These are phyloP conservation scores for Cystobasidium slooffiae DNA, from an alignment of 1,284 basidiomycete species.

Conservation along the genomic window DNA sequence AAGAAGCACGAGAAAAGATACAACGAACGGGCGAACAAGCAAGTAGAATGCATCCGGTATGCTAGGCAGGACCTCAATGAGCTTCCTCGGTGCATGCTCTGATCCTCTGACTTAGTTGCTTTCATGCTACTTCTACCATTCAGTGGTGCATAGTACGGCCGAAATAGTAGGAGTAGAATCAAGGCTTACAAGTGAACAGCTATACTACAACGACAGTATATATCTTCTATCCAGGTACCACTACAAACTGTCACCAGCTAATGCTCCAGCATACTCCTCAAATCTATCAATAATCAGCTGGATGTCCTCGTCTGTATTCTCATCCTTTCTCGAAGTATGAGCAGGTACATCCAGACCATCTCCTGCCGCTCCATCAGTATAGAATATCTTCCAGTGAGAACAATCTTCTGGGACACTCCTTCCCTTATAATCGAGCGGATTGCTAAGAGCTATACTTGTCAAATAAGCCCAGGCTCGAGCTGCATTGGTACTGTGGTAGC, in stretches of 20 bases:
- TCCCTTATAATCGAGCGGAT: background rate
- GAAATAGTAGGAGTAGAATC: no score
- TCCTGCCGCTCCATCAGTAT: conserved; percentile 17
- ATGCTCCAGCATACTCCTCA: background rate
- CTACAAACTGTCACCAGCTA: background rate
- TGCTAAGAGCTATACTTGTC: conserved; percentile 72
- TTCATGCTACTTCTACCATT: no score
- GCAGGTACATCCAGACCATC: conserved; percentile 26
- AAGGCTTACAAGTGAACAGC: no score
- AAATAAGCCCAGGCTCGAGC: conserved; percentile 82
- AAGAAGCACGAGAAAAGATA: background rate
- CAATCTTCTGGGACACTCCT: conserved; percentile 12
- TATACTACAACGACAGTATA: no score
- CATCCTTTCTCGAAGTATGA: conserved; percentile 5
- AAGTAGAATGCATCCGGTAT: background rate
- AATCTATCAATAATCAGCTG: conserved; percentile 19
- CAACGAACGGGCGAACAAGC: background rate
- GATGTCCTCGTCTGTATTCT: conserved; percentile 31
- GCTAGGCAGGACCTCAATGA: no score
- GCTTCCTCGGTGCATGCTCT: no score
- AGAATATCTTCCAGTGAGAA: conserved; percentile 19
- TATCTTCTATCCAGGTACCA: background rate
- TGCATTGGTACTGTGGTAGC: conserved; percentile 78
- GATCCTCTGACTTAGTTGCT: no score
- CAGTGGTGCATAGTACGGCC: no score